Percentiles rank a stretch among this genome's conserved stretches.
Evolutionary conservation across 345 rosid genomes (phyloP).

Genomic region (Bruguiera parviflora): DNA sequence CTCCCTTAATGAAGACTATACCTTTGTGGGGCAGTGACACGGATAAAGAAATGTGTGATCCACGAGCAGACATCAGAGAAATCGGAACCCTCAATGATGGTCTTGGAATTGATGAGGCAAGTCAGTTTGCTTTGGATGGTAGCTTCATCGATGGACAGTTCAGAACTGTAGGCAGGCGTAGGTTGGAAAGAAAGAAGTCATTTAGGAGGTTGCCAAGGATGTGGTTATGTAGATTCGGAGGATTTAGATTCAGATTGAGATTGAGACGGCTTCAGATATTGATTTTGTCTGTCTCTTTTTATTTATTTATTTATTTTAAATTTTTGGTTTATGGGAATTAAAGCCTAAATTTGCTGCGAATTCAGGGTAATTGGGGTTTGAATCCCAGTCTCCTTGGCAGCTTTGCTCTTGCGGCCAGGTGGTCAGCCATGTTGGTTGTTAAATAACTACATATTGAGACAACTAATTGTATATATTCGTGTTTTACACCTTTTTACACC

Average conservation of each 20-base stretch:
- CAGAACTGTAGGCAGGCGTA: not conserved
- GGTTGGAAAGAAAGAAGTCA: slow-evolving; percentile 43
- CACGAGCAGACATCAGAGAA: slow-evolving; percentile 37
- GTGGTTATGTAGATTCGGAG: slow-evolving; percentile 28
- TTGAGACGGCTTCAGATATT: slow-evolving; percentile 39
- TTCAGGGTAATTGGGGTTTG: no score
- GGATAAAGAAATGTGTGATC: slow-evolving; percentile 31
- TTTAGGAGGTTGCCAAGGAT: slow-evolving; percentile 47
- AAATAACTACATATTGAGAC: no score
- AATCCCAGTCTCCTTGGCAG: no score
- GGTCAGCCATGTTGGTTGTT: no score
- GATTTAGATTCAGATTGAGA: slow-evolving; percentile 35
- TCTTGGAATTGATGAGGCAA: slow-evolving; percentile 6
- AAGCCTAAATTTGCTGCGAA: no score
- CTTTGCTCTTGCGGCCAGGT: no score
- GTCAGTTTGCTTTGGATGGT: slow-evolving; percentile 27
- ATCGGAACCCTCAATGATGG: not conserved
- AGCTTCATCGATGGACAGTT: slow-evolving; percentile 17
- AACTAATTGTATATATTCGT: no score
- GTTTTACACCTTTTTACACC: no score
- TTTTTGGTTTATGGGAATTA: no score
- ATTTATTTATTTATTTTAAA: no score
- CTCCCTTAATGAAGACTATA: slow-evolving; percentile 38
- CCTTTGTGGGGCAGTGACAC: slow-evolving; percentile 46
- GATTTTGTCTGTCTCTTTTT: slow-evolving; percentile 1